Percentiles rank a stretch among this genome's conserved stretches.
phyloP scores from a whole-genome alignment of 208 protist species.

The Porcisia hertigi region DNA sequence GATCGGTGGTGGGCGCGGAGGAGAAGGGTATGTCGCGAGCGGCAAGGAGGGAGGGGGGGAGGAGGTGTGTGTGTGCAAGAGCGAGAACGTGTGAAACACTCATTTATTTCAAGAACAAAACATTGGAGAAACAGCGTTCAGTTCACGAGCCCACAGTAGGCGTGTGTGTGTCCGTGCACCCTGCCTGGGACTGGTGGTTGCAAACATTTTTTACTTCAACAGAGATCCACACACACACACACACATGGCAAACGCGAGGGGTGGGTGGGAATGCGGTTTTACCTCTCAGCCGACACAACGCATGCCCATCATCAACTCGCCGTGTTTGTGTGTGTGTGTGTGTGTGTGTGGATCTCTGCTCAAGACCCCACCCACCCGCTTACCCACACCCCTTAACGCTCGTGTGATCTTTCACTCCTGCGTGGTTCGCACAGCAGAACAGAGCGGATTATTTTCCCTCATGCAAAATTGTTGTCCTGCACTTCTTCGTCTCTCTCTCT shows the following conservation, averaged over 20 bases:
- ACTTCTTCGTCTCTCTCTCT: too few relatives aligned
- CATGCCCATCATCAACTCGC: not conserved
- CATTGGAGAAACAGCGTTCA: not conserved
- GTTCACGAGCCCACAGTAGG: too few relatives aligned
- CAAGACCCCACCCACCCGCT: not conserved
- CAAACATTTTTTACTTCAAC: too few relatives aligned
- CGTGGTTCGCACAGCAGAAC: not conserved
- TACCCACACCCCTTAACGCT: not conserved
- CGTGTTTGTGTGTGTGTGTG: too few relatives aligned
- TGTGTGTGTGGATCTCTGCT: not conserved
- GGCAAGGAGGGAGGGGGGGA: not conserved
- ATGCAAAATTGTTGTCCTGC: too few relatives aligned
- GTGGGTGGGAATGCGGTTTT: too few relatives aligned
- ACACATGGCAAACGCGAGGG: too few relatives aligned
- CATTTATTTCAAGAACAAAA: not conserved
- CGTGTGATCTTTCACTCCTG: too few relatives aligned
- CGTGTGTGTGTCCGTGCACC: too few relatives aligned
- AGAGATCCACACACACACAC: too few relatives aligned
- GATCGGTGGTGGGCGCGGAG: not conserved
- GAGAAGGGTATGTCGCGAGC: too few relatives aligned
- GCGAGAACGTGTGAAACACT: not conserved
- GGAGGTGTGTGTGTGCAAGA: not conserved
- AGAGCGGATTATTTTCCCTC: not conserved
- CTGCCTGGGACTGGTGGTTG: too few relatives aligned
- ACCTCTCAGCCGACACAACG: not conserved